These are phyloP conservation scores for Hypoxylon fuscum DNA, from an alignment of 495 filamentous ascomycete species.

Conservation along the genomic window DNA sequence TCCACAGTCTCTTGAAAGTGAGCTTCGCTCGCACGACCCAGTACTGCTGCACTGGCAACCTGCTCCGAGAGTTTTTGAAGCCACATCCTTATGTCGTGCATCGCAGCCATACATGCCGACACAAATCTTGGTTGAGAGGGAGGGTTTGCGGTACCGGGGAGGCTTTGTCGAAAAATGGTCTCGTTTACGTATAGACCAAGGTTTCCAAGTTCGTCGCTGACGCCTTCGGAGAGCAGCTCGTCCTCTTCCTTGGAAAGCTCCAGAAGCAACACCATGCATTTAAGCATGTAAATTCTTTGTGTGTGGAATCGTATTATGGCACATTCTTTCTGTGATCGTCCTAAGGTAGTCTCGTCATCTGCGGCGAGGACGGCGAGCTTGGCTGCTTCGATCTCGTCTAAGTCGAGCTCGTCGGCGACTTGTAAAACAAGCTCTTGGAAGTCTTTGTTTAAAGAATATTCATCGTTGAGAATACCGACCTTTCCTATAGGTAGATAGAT, in stretches of 20 bases:
- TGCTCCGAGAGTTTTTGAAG: slow-evolving; percentile 76
- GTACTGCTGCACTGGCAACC: slow-evolving; percentile 71
- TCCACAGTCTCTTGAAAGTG: slow-evolving; percentile 76
- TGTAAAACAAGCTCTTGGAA: slow-evolving; percentile 82
- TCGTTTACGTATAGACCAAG: slow-evolving; percentile 48
- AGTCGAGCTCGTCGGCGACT: slow-evolving; percentile 83
- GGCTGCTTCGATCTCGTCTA: slow-evolving; percentile 89
- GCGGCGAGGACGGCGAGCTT: slow-evolving; percentile 73
- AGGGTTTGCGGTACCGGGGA: slow-evolving; percentile 32
- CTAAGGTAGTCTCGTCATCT: slow-evolving; percentile 68
- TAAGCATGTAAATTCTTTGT: slow-evolving; percentile 77
- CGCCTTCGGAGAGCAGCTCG: slow-evolving; percentile 49
- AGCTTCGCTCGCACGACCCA: slow-evolving; percentile 71
- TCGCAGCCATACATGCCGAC: slow-evolving; percentile 73
- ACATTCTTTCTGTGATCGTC: slow-evolving; percentile 72
- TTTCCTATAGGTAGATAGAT: slow-evolving; percentile 62
- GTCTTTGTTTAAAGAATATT: slow-evolving; percentile 84
- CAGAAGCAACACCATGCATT: slow-evolving; percentile 80
- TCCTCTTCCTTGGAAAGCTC: slow-evolving; percentile 70
- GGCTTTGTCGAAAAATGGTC: slow-evolving; percentile 48
- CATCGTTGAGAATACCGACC: slow-evolving; percentile 71
- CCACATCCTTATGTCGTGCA: slow-evolving; percentile 77
- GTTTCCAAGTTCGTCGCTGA: slow-evolving; percentile 49
- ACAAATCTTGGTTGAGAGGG: slow-evolving; percentile 58
- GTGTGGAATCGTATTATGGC: slow-evolving; percentile 88